Conservation (phyloP, 2,329 filamentous ascomycete genomes). For the Iodosphaeria phyllophila region DNA sequence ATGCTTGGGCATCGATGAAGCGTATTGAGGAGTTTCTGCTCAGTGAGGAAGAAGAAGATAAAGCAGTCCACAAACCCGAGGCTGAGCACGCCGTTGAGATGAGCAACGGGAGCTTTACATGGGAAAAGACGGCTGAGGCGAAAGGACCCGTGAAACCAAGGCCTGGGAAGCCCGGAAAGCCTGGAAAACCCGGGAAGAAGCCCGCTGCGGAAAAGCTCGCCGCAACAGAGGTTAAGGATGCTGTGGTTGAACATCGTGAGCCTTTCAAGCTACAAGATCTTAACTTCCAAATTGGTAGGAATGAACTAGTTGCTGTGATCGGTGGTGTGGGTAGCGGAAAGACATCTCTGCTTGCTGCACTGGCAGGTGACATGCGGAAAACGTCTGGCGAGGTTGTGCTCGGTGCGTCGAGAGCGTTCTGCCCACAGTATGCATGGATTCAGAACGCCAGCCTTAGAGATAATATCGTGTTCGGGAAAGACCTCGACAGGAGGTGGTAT, state of each 20-base stretch:
- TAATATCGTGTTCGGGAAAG: conserved; percentile 82
- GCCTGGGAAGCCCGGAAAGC: conserved; percentile 19
- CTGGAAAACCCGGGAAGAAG: conserved; percentile 17
- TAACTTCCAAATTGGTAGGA: conserved; percentile 47
- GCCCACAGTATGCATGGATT: conserved; percentile 95
- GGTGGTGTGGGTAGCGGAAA: conserved; percentile 83
- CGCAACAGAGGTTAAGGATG: conserved; percentile 33
- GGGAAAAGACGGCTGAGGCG: conserved; percentile 47
- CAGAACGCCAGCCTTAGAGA: conserved; percentile 76
- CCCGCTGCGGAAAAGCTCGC: conserved; percentile 16
- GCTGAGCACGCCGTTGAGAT: conserved; percentile 54
- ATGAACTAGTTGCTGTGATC: conserved; percentile 72
- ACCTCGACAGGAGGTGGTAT: conserved; percentile 62
- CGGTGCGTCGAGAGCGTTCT: conserved; percentile 71
- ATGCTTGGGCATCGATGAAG: conserved; percentile 69
- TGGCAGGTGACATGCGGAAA: conserved; percentile 88
- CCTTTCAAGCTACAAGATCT: conserved; percentile 58
- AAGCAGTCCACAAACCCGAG: conserved; percentile 35
- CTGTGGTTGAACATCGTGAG: conserved; percentile 36
- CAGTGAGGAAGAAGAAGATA: conserved; percentile 68
- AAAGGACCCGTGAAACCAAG: conserved; percentile 24
- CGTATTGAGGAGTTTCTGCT: conserved; percentile 79
- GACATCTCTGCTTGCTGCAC: conserved; percentile 68
- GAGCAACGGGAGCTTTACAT: conserved; percentile 61
- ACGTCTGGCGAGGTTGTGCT: conserved; percentile 56